Evolutionary conservation across 169 alveolate species (phyloP), one percentile per base, ranked within the genome.

Genomic region (Cryptosporidium felis): DNA sequence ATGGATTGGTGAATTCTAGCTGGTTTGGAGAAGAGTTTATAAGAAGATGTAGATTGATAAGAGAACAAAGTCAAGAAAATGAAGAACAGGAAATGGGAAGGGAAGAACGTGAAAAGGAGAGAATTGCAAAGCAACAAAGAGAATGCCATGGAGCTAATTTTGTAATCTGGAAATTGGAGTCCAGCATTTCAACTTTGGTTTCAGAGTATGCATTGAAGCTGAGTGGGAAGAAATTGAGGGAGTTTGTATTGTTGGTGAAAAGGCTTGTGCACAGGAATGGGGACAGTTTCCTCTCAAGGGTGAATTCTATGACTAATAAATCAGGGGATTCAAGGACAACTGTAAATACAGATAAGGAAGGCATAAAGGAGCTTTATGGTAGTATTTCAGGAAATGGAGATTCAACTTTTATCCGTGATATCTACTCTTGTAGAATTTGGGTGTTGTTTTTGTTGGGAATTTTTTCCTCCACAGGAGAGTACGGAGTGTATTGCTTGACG

Each of bases 341-440:
- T 12, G 32, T 1, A n/a, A 56, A 28, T 26, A n/a, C 63, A n/a
- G 44, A 56, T 21, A 65, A 65, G 9, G 6, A 30, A 2, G 23
- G 38, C 8, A 32, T 65, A 26, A 65, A 23, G 18, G 81, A 65
- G 5, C 30, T 44, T 3, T 65, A 65, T 44, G 59, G 8, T 18
- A 45, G 49, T 38, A 23, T 65, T 42, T 32, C 45, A 28, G 1
- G 41, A 16, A 26, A 21, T 12, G 21, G 26, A 30, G 41, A 34
- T 3, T 21, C 45, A 32, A 38, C 14, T 32, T 36, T 53, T 23
- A 32, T 53, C 12, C 32, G 41, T 23, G 85, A 74, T 53, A 74
- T 74, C 2, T 74, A 74, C 28, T 53, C 74, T 2, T 34, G 53
- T 49, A 74, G 85, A 58, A 30, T 74, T 21, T 74, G 85, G 85